These are phyloP conservation scores for Anacardium occidentale DNA, from an alignment of 345 rosid genomes.

Conservation along the genomic window DNA sequence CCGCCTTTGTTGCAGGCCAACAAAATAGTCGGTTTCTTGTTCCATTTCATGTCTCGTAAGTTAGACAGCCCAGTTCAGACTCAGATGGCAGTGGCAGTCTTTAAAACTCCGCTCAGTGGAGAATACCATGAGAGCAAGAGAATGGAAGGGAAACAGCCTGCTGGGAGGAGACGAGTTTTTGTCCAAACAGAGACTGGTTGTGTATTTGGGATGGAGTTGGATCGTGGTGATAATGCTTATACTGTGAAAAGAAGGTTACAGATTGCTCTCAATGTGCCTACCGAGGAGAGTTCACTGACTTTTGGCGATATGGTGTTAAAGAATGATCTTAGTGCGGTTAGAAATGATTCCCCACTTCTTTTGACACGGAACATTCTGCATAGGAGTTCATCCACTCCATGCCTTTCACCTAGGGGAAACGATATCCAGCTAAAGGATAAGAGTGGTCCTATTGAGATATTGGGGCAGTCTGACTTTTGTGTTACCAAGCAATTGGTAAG, in stretches of 20 bases:
- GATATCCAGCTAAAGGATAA: constrained; percentile 76
- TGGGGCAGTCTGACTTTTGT: constrained; percentile 62
- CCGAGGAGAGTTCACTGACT: constrained; percentile 74
- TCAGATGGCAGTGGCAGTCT: constrained; percentile 88
- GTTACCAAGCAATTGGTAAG: constrained; percentile 52
- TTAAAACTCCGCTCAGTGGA: constrained; percentile 70
- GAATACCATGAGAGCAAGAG: constrained; percentile 51
- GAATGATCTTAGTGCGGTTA: constrained; percentile 86
- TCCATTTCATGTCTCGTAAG: constrained; percentile 78
- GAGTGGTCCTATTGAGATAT: constrained; percentile 85
- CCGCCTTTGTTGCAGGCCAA: constrained; percentile 40
- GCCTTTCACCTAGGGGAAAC: constrained; percentile 88
- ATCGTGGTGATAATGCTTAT: constrained; percentile 88
- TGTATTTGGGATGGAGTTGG: constrained; percentile 97
- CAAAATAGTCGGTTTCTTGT: constrained; percentile 28
- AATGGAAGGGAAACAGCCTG: constrained; percentile 69
- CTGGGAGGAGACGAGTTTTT: constrained; percentile 82
- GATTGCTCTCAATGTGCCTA: constrained; percentile 80
- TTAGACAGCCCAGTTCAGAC: constrained; percentile 96
- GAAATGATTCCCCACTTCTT: constrained; percentile 84
- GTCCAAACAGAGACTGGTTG: constrained; percentile 97
- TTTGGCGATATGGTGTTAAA: constrained; percentile 87
- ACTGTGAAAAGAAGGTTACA: constrained; percentile 93
- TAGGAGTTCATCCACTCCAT: constrained; percentile 95
- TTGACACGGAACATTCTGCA: constrained; percentile 75